Percentiles rank a stretch among this genome's conserved stretches.
Evolutionary conservation across 2,329 filamentous ascomycete genomes (phyloP).

Genomic region (Diplodia seriata): DNA sequence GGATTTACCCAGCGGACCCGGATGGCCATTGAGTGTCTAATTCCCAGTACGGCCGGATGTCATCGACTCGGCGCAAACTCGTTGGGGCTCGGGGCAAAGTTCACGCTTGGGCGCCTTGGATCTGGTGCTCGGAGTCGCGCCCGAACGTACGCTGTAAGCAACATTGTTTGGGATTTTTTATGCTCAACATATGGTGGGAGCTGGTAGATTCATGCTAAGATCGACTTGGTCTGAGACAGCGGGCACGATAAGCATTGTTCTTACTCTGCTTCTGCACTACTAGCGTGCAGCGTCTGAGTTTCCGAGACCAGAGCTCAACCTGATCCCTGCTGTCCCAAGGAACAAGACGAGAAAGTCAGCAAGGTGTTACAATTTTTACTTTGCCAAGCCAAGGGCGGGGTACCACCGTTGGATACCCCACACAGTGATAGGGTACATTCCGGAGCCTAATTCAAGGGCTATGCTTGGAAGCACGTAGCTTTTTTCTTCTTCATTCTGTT

Average conservation of each 20-base stretch:
- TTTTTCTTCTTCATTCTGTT: too few species aligned
- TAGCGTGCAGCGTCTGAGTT: background rate
- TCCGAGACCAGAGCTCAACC: background rate
- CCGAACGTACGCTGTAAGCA: background rate
- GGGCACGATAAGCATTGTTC: background rate
- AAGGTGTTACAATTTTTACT: too few species aligned
- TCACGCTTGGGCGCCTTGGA: background rate
- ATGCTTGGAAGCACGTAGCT: too few species aligned
- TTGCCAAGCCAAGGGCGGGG: too few species aligned
- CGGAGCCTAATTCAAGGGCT: too few species aligned
- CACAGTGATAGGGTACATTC: too few species aligned
- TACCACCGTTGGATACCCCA: too few species aligned
- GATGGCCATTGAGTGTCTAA: background rate
- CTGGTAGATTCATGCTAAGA: background rate
- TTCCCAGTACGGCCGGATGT: background rate
- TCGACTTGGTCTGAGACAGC: background rate
- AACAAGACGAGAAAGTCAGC: too few species aligned
- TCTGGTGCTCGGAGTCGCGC: background rate
- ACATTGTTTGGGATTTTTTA: background rate
- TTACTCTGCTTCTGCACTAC: background rate
- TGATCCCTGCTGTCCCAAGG: too few species aligned
- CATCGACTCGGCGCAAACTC: background rate
- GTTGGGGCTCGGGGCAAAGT: background rate
- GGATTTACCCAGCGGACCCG: background rate
- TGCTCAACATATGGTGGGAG: background rate